phyloP scores from a whole-genome alignment of 306 rosid species.

The Argentina anserina region DNA sequence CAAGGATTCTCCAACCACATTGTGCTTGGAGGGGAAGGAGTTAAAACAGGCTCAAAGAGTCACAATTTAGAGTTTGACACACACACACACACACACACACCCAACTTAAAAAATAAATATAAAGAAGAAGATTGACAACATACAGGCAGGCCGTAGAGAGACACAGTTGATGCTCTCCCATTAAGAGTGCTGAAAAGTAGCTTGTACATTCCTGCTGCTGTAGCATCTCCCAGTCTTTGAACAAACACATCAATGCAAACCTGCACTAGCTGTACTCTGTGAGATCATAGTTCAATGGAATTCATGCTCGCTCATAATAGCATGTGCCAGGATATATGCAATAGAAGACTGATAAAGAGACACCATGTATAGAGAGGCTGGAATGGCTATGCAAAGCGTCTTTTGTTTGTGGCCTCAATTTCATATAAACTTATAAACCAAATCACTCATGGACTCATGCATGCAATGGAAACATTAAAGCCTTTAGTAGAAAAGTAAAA shows the following conservation, averaged over 20 bases:
- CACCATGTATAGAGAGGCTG: neutral
- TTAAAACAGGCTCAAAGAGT: neutral
- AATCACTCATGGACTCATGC: too few species aligned
- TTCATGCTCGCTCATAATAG: neutral
- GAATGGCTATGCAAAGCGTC: neutral
- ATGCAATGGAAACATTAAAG: neutral
- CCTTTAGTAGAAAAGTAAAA: conserved; percentile 3
- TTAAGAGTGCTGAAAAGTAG: conserved; percentile 56
- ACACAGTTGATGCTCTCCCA: conserved; percentile 62
- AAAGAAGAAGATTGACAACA: conserved; percentile 24
- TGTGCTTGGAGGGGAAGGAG: neutral
- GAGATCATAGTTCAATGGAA: conserved; percentile 1
- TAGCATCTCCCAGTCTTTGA: conserved; percentile 95
- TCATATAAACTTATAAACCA: too few species aligned
- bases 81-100: neutral
- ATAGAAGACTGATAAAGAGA: neutral
- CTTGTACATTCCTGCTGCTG: conserved; percentile 95
- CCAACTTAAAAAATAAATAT: neutral
- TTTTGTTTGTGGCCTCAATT: neutral
- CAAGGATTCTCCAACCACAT: neutral
- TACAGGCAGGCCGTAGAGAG: conserved; percentile 82
- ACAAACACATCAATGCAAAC: conserved; percentile 84
- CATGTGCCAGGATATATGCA: neutral
- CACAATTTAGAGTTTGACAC: too few species aligned
- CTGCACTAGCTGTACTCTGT: conserved; percentile 38